Evolutionary conservation across 1,284 basidiomycete species (phyloP), one percentile per base, ranked within the genome.

Genomic region (Malassezia arunalokei): DNA sequence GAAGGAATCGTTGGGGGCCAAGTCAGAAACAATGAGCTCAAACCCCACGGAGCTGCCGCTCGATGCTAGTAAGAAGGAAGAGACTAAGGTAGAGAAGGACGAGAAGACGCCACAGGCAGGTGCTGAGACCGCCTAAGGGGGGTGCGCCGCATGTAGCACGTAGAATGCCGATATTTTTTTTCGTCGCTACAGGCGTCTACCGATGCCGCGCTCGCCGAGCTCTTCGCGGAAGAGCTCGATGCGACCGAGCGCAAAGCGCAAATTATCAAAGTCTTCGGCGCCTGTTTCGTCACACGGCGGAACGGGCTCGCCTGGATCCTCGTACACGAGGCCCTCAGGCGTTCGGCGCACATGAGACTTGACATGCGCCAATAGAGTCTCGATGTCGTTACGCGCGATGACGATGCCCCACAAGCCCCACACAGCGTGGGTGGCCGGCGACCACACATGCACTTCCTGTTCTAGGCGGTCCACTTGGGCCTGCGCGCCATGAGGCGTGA

Each of bases 331-430:
- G 24, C 48, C 41, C 8, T 38, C 17, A 0, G 40, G 32, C 24
- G 40, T 33, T 32, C 14, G 14, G 12, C 15, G 28, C 27, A 38
- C n/a, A 53, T 54, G 15, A 51, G 54, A 39, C 59, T 48, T 47
- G 14, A 58, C 58, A 38, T 38, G 49, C 28, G 41, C 17, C 8
- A 71, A 43, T 12, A 70, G 50, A 6, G 52, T 37, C 40, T 63
- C 60, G 12, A 72, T 60, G 31, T 60, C 57, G 30, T 68, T 66
- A 31, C 56, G 58, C 3, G 66, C 66, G 48, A 70, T 66, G 1
- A 68, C 66, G 30, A 71, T 59, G 7, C 69, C 69, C 69, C 69
- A 72, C 8, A 72, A 48, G 4, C 61, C 69, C 69, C 69, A 72
- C 17, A 66, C 58, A 8, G 68, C 68, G 45, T 72, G 65, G 8